These are phyloP conservation scores for Populus davidiana DNA, from an alignment of 345 rosid species.

Conservation along the genomic window DNA sequence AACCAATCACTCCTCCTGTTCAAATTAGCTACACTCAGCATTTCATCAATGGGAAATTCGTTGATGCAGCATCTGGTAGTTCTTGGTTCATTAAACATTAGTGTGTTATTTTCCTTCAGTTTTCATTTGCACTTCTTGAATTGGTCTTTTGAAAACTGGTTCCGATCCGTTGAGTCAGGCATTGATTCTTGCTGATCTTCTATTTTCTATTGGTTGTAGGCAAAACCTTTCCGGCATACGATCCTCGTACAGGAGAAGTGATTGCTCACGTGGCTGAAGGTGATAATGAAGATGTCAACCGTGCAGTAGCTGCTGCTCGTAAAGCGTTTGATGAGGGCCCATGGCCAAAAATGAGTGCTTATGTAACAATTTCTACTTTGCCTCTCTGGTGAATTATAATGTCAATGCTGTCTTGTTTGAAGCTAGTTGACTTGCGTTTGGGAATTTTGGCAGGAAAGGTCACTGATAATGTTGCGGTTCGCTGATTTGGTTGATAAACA, in stretches of 20 bases:
- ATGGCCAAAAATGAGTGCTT: slow-evolving; percentile 91
- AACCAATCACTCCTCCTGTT: slow-evolving; percentile 62
- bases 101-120: background rate
- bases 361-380: slow-evolving; percentile 38
- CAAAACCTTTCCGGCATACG: slow-evolving; percentile 74
- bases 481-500: slow-evolving; percentile 86
- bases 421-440: background rate
- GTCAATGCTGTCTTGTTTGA: background rate
- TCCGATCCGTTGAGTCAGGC: background rate
- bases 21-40: slow-evolving; percentile 54
- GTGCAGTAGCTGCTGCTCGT: slow-evolving; percentile 87
- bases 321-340: slow-evolving; percentile 96
- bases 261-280: slow-evolving; percentile 92
- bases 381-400: background rate
- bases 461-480: slow-evolving; percentile 54
- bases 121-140: background rate
- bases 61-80: slow-evolving; percentile 78
- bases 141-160: background rate
- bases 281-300: slow-evolving; percentile 73
- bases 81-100: background rate
- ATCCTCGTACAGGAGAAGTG: slow-evolving; percentile 82
- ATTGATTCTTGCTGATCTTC: background rate
- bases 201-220: slow-evolving; percentile 27
- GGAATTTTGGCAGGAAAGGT: slow-evolving; percentile 58
- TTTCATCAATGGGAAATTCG: slow-evolving; percentile 67